Conservation (phyloP, 179 eudicot genomes). For the Beta lomatogona region DNA sequence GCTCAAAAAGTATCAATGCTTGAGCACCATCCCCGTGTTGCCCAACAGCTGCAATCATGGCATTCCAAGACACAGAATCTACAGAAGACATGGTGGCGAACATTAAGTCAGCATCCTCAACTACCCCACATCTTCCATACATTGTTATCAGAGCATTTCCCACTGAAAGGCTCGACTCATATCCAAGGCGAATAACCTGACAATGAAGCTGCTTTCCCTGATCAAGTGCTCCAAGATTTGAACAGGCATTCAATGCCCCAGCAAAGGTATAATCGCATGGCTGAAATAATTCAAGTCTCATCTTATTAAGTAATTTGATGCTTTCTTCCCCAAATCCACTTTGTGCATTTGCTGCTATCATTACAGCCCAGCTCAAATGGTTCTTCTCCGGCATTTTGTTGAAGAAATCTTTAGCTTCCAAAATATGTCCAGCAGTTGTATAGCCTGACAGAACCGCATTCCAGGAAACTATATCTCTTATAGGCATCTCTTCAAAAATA, state of each 20-base stretch:
- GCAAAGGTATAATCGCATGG: constrained; percentile 73
- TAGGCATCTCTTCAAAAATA: constrained; percentile 51
- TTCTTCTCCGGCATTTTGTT: constrained; percentile 51
- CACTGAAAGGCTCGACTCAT: constrained; percentile 63
- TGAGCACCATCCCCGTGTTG: constrained; percentile 65
- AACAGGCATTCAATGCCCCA: constrained; percentile 66
- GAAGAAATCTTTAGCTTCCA: constrained; percentile 52
- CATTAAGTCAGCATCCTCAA: constrained; percentile 42
- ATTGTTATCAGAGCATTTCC: constrained; percentile 72
- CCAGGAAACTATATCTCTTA: constrained; percentile 62
- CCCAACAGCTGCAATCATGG: constrained; percentile 70
- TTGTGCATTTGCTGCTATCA: constrained; percentile 67
- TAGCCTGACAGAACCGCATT: constrained; percentile 60
- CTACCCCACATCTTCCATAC: constrained; percentile 71
- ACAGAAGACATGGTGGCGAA: constrained; percentile 59
- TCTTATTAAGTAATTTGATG: constrained; percentile 53
- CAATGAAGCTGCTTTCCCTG: constrained; percentile 67
- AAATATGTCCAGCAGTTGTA: constrained; percentile 38
- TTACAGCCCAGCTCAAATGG: constrained; percentile 60
- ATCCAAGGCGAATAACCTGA: constrained; percentile 53
- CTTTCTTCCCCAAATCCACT: constrained; percentile 66
- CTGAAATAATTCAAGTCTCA: constrained; percentile 53
- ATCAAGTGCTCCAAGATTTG: constrained; percentile 61
- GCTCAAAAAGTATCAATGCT: constrained; percentile 56
- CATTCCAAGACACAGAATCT: constrained; percentile 79